phyloP scores from a whole-genome alignment of 2,329 filamentous ascomycete species.

The Fusarium euwallaceae region DNA sequence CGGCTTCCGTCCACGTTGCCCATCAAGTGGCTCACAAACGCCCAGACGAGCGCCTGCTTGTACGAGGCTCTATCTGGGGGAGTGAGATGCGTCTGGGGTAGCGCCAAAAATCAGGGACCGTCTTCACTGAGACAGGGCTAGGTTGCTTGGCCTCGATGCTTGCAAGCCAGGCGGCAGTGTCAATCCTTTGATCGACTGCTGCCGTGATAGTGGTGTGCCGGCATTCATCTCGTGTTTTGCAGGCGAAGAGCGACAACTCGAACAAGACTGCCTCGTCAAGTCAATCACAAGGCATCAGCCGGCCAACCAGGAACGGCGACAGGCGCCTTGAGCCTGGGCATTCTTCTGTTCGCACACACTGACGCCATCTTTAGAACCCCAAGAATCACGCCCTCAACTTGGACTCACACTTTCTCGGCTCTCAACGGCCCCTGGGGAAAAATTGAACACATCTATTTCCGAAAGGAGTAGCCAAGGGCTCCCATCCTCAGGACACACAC shows the following conservation, averaged over 20 bases:
- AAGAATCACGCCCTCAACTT: conserved; percentile 17
- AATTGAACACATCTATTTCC: conserved; percentile 1
- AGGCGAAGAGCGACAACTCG: not conserved
- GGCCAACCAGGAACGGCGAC: not conserved
- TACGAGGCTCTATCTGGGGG: conserved; percentile 32
- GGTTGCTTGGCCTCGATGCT: conserved; percentile 11
- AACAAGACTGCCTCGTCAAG: conserved; percentile 1
- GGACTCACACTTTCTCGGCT: conserved; percentile 3
- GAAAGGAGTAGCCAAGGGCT: not conserved
- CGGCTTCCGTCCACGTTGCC: conserved; percentile 41
- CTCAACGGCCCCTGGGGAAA: conserved; percentile 20
- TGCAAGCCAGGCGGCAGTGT: not conserved
- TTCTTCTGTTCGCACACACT: conserved; percentile 17
- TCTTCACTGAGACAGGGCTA: conserved; percentile 8
- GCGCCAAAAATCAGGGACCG: conserved; percentile 28
- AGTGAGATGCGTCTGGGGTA: conserved; percentile 42
- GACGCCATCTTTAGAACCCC: conserved; percentile 37
- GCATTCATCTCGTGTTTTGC: not conserved
- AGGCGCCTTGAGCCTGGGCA: conserved; percentile 9
- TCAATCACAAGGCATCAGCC: conserved; percentile 7
- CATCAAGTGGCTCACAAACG: conserved; percentile 43
- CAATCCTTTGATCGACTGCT: not conserved
- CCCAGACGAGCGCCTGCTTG: conserved; percentile 16
- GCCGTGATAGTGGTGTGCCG: conserved; percentile 9
- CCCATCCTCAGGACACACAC: not conserved